Evolutionary conservation across 1,139 yeast genomes (phyloP).

Genomic region (Saccharomyces hybrid): DNA sequence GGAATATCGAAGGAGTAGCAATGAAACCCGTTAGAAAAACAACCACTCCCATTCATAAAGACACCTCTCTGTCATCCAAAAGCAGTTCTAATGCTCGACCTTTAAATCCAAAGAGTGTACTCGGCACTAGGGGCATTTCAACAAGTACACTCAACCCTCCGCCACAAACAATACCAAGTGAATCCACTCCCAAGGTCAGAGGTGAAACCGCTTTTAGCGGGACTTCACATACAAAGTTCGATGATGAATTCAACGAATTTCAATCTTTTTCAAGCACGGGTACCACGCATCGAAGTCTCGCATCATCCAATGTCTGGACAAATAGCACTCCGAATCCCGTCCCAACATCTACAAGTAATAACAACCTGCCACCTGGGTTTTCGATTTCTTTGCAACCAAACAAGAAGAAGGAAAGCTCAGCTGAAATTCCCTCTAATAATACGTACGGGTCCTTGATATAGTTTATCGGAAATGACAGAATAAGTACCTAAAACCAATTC

Average conservation of each 20-base stretch:
- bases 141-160: neutral
- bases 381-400: constrained; percentile 32
- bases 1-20: constrained; percentile 17
- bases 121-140: neutral
- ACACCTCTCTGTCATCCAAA: neutral
- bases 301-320: neutral
- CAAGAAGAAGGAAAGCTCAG: constrained; percentile 9
- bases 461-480: neutral
- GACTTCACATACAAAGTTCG: neutral
- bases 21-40: constrained; percentile 23
- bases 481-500: neutral
- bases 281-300: neutral
- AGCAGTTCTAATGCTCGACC: neutral
- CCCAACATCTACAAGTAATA: constrained; percentile 2
- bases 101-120: neutral
- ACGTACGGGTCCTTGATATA: neutral
- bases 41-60: neutral
- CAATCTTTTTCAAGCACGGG: neutral
- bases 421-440: neutral
- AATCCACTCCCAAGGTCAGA: neutral
- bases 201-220: neutral
- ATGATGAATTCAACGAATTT: neutral
- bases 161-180: neutral
- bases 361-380: constrained; percentile 32
- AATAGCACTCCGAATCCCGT: constrained; percentile 2